Evolutionary conservation across 116 monocot genomes (phyloP).

Genomic region (Dioscorea cayenensis): DNA sequence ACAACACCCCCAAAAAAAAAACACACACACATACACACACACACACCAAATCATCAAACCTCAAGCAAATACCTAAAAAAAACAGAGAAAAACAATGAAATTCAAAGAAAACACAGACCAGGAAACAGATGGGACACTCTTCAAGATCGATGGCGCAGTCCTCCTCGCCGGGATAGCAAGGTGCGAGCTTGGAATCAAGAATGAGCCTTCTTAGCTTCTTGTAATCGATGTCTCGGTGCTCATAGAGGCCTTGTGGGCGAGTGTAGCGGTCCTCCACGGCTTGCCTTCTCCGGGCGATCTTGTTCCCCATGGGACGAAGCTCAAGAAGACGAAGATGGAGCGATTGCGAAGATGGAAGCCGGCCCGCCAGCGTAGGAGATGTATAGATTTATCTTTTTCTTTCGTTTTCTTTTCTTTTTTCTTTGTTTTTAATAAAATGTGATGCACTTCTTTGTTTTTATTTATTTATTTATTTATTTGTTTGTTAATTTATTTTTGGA

Average conservation of each 20-base stretch:
- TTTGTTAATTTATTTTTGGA: too few relatives aligned
- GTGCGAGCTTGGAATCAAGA: slow-evolving; percentile 56
- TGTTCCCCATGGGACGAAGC: slow-evolving; percentile 38
- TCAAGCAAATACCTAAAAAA: background rate
- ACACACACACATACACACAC: too few relatives aligned
- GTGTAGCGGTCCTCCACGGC: slow-evolving; percentile 63
- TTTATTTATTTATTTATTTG: too few relatives aligned
- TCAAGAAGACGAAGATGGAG: background rate
- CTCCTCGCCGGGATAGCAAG: slow-evolving; percentile 53
- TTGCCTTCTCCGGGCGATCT: slow-evolving; percentile 41
- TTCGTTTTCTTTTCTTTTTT: too few relatives aligned
- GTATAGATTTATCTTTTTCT: too few relatives aligned
- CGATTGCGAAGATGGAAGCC: too few relatives aligned
- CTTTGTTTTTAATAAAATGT: too few relatives aligned
- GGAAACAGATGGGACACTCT: slow-evolving; percentile 70
- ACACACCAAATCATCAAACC: background rate
- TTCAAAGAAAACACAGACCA: slow-evolving; percentile 19
- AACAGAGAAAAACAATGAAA: background rate
- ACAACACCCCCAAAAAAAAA: too few relatives aligned
- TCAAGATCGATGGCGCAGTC: slow-evolving; percentile 39
- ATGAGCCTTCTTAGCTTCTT: slow-evolving; percentile 62
- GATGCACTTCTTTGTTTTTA: too few relatives aligned
- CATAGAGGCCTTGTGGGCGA: slow-evolving; percentile 48
- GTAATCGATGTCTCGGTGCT: slow-evolving; percentile 47
- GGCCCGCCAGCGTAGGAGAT: too few relatives aligned